Evolutionary conservation across 2,329 filamentous ascomycete species (phyloP), one percentile per base, ranked within the genome.

Genomic region (Botrytis aclada): DNA sequence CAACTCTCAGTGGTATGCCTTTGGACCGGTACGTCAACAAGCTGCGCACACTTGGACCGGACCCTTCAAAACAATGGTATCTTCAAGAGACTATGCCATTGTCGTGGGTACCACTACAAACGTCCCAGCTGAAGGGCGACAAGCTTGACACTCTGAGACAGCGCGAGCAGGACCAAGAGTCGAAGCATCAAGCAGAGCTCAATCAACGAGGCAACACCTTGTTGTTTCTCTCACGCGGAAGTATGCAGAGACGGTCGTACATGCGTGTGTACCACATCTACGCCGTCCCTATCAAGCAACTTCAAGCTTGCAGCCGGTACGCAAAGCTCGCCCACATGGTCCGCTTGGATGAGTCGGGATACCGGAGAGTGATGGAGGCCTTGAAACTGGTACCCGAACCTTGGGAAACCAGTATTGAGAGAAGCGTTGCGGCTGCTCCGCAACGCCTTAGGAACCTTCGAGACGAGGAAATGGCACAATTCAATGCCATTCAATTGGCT

Each of bases 261-360:
- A 34, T 70, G 41, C 69, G 58, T 12, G 58, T 63, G 8, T 25
- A 63, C 14, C 69, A 70, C n/a, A 51, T 62, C 18, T 70, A 70
- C 25, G 69, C 69, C 4, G 69, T 70, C 9, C 69, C 69, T 0
- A 34, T 70, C 6, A 51, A 43, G 25, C 69, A 70, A 25, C n/a
- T 70, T 5, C 58, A 63, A 39, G 32, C 69, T 18, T 47, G 56
- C 41, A 63, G 20, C 16, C 32, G 34, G 4, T 62, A 39, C 16
- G 65, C 41, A 18, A 51, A 29, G 25, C 32, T 39, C 20, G 69
- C 69, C 12, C 34, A 63, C 32, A 47, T 45, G 41, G 32, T 70
- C 22, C 69, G 69, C 25, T 9, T 70, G 14, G 32, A 61, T 6
- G 43, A 70, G 10, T 4, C 0, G 5, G 51, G 58, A 20, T 70